Evolutionary conservation across 371 early-diverging fungal genomes (phyloP).

Genomic region (Mortierella sp.): DNA sequence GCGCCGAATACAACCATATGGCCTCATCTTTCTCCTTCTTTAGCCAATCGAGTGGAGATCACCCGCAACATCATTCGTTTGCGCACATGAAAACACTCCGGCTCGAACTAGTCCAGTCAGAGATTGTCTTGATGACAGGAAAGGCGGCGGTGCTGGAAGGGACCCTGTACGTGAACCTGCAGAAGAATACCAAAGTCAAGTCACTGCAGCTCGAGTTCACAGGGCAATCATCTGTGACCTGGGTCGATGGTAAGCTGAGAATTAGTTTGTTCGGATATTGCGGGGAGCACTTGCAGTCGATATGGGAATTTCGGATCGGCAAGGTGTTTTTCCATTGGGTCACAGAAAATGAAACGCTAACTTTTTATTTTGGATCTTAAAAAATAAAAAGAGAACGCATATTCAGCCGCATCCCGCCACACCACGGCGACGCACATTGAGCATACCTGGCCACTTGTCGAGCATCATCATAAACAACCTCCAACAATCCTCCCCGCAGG

Average conservation of each 20-base stretch:
- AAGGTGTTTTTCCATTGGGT: too few relatives aligned
- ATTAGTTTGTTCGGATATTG: too few relatives aligned
- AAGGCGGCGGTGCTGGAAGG: constrained; percentile 29
- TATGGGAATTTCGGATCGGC: too few relatives aligned
- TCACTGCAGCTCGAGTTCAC: constrained; percentile 39
- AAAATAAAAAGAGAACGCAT: constrained; percentile 52
- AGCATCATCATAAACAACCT: constrained; percentile 36
- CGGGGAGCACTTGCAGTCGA: not conserved
- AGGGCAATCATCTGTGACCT: constrained; percentile 50
- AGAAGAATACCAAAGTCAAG: constrained; percentile 46
- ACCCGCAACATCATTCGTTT: not conserved
- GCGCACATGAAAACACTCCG: constrained; percentile 22
- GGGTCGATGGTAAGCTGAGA: constrained; percentile 54
- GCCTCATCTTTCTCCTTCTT: constrained; percentile 11
- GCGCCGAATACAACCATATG: not conserved
- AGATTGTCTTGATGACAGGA: constrained; percentile 22
- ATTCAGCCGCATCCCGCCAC: constrained; percentile 43
- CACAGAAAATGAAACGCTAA: too few relatives aligned
- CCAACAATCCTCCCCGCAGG: constrained; percentile 41
- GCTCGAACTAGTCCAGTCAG: constrained; percentile 30
- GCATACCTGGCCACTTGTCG: constrained; percentile 40
- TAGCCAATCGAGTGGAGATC: constrained; percentile 1
- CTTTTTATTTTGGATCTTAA: too few relatives aligned
- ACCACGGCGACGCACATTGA: constrained; percentile 40
- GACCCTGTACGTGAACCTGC: constrained; percentile 25